Conservation (phyloP, 2,329 filamentous ascomycete species). For the Davidsoniella eucalypti region DNA sequence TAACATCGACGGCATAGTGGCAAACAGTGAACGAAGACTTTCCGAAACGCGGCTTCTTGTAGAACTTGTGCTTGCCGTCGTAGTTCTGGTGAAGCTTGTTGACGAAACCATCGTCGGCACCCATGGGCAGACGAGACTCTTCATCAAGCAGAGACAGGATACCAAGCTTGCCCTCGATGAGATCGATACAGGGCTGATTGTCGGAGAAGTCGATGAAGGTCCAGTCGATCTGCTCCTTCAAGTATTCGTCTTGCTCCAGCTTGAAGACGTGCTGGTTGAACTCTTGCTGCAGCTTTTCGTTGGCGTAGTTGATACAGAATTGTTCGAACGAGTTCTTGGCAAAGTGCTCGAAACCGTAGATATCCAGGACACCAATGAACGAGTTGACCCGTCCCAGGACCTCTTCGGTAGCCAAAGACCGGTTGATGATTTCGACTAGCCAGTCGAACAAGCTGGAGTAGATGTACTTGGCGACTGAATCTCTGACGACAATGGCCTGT, state of each 20-base stretch:
- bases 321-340: constrained; percentile 99
- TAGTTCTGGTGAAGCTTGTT: constrained; percentile 94
- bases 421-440: constrained; percentile 95
- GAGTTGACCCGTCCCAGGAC: constrained; percentile 67
- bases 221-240: constrained; percentile 94
- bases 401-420: constrained; percentile 73
- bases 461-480: constrained; percentile 96
- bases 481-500: constrained; percentile 83
- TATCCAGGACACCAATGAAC: constrained; percentile 97
- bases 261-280: constrained; percentile 99
- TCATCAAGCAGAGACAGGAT: constrained; percentile 86
- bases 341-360: constrained; percentile 98
- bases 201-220: constrained; percentile 99
- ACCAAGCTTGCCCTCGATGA: constrained; percentile 94
- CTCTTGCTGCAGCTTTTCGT: constrained; percentile 96
- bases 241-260: constrained; percentile 94
- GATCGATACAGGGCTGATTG: constrained; percentile 95
- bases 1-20: constrained; percentile 95
- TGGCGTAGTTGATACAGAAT: constrained; percentile 99
- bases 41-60: constrained; percentile 95
- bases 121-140: constrained; percentile 92
- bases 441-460: constrained; percentile 98
- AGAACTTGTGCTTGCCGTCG: constrained; percentile 83
- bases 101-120: constrained; percentile 91
- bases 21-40: constrained; percentile 97